Percentiles rank a stretch among this genome's conserved stretches.
phyloP scores from a whole-genome alignment of 2,329 filamentous ascomycete genomes.

The Phialophora tarda region DNA sequence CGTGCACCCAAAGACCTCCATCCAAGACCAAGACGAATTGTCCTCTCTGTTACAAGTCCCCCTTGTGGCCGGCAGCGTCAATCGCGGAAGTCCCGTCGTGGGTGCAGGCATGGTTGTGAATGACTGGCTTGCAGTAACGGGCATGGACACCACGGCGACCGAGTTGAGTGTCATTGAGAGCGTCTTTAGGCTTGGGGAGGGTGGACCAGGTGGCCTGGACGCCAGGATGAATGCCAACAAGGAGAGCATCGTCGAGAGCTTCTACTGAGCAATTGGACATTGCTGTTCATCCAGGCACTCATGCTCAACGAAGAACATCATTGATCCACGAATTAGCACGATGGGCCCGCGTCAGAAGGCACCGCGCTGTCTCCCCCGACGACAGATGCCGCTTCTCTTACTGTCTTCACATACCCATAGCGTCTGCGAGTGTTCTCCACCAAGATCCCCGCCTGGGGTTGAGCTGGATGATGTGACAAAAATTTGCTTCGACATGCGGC shows the following conservation, averaged over 20 bases:
- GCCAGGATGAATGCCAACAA: constrained; percentile 75
- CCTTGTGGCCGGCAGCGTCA: constrained; percentile 90
- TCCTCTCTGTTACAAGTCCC: constrained; percentile 92
- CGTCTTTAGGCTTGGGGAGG: constrained; percentile 93
- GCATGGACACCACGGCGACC: constrained; percentile 93
- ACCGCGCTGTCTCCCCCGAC: neutral
- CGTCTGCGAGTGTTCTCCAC: neutral
- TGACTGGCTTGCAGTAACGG: constrained; percentile 95
- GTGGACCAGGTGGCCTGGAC: constrained; percentile 67
- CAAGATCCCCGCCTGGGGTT: neutral
- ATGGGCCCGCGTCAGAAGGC: neutral
- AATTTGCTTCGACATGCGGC: neutral
- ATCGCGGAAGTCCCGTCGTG: constrained; percentile 91
- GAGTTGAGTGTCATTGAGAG: constrained; percentile 96
- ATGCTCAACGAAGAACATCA: neutral
- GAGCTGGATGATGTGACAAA: neutral
- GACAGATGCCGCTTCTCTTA: neutral
- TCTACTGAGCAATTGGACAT: constrained; percentile 68
- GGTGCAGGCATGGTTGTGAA: constrained; percentile 97
- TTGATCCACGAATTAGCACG: neutral
- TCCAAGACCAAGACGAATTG: constrained; percentile 98
- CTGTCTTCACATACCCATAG: neutral
- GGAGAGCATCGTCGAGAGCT: constrained; percentile 98
- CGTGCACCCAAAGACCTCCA: constrained; percentile 94
- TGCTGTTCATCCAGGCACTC: neutral